Evolutionary conservation across 2,329 filamentous ascomycete species (phyloP).

Genomic region (Aspergillus brasiliensis): DNA sequence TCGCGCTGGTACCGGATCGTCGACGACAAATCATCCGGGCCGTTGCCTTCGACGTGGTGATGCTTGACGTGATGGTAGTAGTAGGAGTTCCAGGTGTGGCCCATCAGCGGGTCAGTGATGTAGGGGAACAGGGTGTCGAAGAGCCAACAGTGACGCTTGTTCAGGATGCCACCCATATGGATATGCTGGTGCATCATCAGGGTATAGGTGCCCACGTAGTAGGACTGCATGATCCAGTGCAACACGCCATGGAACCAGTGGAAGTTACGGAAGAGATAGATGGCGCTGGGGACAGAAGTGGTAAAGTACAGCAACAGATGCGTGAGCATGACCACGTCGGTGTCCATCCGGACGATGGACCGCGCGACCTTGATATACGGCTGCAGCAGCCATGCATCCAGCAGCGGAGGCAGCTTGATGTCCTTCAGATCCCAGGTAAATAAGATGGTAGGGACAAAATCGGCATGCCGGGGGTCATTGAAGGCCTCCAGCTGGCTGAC

Average conservation of each 20-base stretch:
- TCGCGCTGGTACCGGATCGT: constrained; percentile 78
- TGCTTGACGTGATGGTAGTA: constrained; percentile 86
- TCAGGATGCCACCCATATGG: constrained; percentile 70
- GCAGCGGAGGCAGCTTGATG: constrained; percentile 40
- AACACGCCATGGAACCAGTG: constrained; percentile 66
- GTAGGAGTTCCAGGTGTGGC: constrained; percentile 83
- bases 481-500: constrained; percentile 51
- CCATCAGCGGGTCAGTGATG: constrained; percentile 73
- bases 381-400: constrained; percentile 56
- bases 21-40: constrained; percentile 72
- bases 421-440: constrained; percentile 54
- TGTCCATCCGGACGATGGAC: constrained; percentile 62
- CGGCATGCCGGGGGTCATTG: constrained; percentile 51
- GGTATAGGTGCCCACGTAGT: constrained; percentile 73
- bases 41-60: constrained; percentile 80
- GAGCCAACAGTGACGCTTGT: constrained; percentile 51
- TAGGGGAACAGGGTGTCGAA: constrained; percentile 73
- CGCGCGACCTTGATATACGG: constrained; percentile 63
- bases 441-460: constrained; percentile 60
- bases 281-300: constrained; percentile 69
- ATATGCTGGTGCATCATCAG: constrained; percentile 86
- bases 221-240: constrained; percentile 67
- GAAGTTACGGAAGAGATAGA: constrained; percentile 67
- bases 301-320: constrained; percentile 72
- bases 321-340: constrained; percentile 77